These are phyloP conservation scores for Cryphonectria parasitica DNA, from an alignment of 2,329 filamentous ascomycete species.

Conservation along the genomic window DNA sequence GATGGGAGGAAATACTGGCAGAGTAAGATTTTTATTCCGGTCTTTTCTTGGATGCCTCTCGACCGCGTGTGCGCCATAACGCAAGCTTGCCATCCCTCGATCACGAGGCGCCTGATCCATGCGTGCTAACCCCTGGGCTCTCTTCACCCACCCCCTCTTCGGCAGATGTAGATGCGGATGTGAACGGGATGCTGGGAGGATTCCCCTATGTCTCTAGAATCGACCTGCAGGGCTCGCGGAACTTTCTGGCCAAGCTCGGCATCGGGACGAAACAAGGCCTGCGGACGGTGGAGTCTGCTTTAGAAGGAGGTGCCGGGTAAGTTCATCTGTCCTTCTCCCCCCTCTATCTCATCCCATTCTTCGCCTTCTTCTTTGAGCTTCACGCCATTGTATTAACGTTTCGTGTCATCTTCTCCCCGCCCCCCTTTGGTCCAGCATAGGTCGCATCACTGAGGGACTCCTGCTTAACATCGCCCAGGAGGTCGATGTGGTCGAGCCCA, in stretches of 20 bases:
- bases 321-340: constrained; percentile 31
- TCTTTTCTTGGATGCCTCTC: neutral
- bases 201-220: constrained; percentile 65
- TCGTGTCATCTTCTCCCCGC: neutral
- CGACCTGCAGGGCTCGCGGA: constrained; percentile 72
- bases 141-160: neutral
- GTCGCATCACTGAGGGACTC: constrained; percentile 78
- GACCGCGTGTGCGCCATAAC: no score
- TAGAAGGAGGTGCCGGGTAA: constrained; percentile 49
- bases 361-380: neutral
- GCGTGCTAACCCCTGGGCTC: constrained; percentile 12
- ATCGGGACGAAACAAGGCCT: constrained; percentile 43
- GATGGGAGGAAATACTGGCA: constrained; percentile 54
- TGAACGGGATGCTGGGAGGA: constrained; percentile 82
- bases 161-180: constrained; percentile 43
- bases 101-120: neutral
- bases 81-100: neutral
- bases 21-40: constrained; percentile 25
- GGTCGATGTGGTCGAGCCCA: constrained; percentile 85
- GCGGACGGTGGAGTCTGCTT: constrained; percentile 35
- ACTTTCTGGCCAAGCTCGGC: constrained; percentile 72
- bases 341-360: neutral
- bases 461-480: constrained; percentile 69
- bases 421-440: constrained; percentile 61
- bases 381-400: neutral